These are phyloP conservation scores for Trichoderma sp. DNA, from an alignment of 2,329 filamentous ascomycete genomes.

Conservation along the genomic window DNA sequence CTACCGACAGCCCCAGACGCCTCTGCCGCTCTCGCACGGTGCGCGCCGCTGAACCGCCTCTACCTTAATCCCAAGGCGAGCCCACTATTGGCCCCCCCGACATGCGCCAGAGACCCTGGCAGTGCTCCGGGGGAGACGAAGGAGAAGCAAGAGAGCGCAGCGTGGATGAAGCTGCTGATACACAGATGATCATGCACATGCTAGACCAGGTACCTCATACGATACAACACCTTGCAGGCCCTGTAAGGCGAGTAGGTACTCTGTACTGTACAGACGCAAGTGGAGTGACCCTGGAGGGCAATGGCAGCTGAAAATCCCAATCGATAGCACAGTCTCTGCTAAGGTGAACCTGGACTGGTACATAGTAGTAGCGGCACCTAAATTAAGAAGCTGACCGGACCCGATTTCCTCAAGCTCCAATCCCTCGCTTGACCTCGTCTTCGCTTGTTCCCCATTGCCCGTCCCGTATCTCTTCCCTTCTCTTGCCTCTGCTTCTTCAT, in stretches of 20 bases:
- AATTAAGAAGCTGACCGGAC: conserved; percentile 24
- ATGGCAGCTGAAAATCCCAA: conserved; percentile 16
- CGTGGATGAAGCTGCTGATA: too few relatives aligned
- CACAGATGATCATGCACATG: too few relatives aligned
- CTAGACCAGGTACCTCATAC: too few relatives aligned
- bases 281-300: neutral
- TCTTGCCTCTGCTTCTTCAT: neutral
- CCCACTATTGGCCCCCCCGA: too few relatives aligned
- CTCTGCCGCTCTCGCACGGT: conserved; percentile 16
- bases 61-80: too few relatives aligned
- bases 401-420: neutral
- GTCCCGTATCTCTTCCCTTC: neutral
- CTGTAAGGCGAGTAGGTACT: too few relatives aligned
- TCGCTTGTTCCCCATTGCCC: conserved; percentile 1
- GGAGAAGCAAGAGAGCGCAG: too few relatives aligned
- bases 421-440: too few relatives aligned
- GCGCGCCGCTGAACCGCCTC: conserved; percentile 20
- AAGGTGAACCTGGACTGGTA: too few relatives aligned
- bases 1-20: neutral
- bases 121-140: neutral
- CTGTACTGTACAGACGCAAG: too few relatives aligned
- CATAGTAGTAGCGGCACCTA: conserved; percentile 21
- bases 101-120: neutral
- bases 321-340: neutral
- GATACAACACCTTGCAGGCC: too few relatives aligned